Base-by-base conservation (phyloP, 139 green algal genomes). In the Pleodorina starrii region DNA sequence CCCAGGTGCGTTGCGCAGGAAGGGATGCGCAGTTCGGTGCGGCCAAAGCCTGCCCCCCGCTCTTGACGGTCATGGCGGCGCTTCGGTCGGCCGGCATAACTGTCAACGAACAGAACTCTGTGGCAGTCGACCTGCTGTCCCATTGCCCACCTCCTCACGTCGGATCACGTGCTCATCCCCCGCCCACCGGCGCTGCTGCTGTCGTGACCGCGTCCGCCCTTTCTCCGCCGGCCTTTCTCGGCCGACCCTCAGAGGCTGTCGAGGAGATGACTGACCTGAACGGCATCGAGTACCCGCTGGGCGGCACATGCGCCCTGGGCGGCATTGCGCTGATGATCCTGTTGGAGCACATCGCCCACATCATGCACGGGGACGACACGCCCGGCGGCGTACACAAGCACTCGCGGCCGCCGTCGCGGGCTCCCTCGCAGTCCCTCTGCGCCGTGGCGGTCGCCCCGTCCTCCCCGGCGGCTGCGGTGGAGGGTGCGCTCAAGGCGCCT, bases 321-420 rank as follows among this genome's bases (percentile, higher is more conserved):
- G 84, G 84, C 36, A 51, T 82, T 17, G 50, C 38, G 25, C 69
- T 89, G n/a, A 89, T 89, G 84, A 29, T 89, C 7, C 50, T 82
- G 27, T 36, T 89, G 36, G 84, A 89, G 69, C 84, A 89, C 44
- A 2, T 60, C 1, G 71, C 84, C 3, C 84, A 89, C 50, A 73
- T 82, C 36, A 50, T 82, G 74, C 25, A 82, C 74, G 72, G 72
- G 23, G 25, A 63, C 44, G 14, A 57, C 72, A 36, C 23, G 29
- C 9, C 40, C 38, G 71, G 32, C 27, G 66, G 35, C 4, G 32
- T 12, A 46, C 17, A 44, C 29, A 14, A 36, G 72, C 72, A 80
- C 27, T 36, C 21, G 27, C 38, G 36, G 40, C 42, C n/a, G 38
- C 4, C 21, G 25, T 9, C 40, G 14, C 6, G 4, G 38, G 72